Evolutionary conservation across 1,284 basidiomycete species (phyloP).

Genomic region (Cutaneotrichosporon cyanovorans): DNA sequence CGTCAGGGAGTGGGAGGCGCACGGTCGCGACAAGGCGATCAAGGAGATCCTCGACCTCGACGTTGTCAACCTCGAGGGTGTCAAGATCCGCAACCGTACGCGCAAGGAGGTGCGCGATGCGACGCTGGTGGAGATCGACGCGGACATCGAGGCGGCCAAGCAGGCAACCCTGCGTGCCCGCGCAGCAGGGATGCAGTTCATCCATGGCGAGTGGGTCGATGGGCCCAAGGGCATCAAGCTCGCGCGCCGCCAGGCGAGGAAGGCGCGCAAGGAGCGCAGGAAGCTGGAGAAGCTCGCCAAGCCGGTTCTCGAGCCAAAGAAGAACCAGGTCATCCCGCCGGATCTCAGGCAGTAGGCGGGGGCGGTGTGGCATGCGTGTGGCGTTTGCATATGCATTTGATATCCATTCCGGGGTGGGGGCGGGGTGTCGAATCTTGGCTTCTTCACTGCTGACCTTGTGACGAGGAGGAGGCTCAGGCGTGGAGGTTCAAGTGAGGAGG

Average conservation of each 20-base stretch:
- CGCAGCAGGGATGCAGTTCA: constrained; percentile 18
- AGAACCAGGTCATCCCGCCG: constrained; percentile 30
- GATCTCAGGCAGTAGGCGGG: constrained; percentile 1
- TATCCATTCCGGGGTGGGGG: too few species aligned
- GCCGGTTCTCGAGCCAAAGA: constrained; percentile 15
- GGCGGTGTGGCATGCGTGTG: not conserved
- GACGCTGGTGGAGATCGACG: constrained; percentile 29
- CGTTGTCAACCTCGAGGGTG: constrained; percentile 30
- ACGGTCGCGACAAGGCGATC: constrained; percentile 35
- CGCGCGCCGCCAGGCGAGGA: constrained; percentile 7
- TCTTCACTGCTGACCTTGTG: too few species aligned
- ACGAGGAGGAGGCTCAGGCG: too few species aligned
- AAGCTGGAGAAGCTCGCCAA: constrained; percentile 7
- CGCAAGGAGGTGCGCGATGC: constrained; percentile 39
- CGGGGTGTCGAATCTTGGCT: too few species aligned
- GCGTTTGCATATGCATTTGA: not conserved
- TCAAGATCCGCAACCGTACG: constrained; percentile 32
- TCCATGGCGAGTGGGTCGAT: constrained; percentile 19
- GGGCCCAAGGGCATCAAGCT: constrained; percentile 14
- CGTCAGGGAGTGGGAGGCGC: constrained; percentile 33
- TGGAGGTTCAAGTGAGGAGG: too few species aligned
- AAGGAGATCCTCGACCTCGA: constrained; percentile 19
- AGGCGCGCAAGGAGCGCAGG: constrained; percentile 13
- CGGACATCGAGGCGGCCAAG: constrained; percentile 16
- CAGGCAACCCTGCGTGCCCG: constrained; percentile 16